phyloP scores from a whole-genome alignment of 2,329 filamentous ascomycete species.

The Trichoderma sp. region DNA sequence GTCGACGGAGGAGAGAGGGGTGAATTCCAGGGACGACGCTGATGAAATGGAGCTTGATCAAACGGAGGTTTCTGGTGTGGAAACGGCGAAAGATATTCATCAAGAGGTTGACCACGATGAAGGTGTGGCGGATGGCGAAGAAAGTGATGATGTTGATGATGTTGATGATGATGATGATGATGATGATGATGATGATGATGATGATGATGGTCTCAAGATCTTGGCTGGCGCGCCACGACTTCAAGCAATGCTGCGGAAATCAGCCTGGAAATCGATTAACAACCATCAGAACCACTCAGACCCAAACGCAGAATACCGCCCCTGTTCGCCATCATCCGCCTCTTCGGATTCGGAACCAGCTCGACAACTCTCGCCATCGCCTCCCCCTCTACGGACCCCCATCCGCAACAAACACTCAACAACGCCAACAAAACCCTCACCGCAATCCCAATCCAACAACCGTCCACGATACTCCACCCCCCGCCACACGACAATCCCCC shows the following conservation, averaged over 20 bases:
- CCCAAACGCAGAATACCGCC: too few relatives aligned
- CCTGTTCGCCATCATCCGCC: too few relatives aligned
- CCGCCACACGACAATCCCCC: slow-evolving; percentile 21
- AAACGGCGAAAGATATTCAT: background rate
- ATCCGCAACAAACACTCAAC: too few relatives aligned
- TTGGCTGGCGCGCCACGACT: background rate
- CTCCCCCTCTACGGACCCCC: too few relatives aligned
- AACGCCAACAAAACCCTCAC: background rate
- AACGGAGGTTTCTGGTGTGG: background rate
- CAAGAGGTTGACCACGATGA: background rate
- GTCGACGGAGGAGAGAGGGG: background rate
- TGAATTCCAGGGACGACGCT: background rate
- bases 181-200: background rate
- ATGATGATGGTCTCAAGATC: slow-evolving; percentile 4
- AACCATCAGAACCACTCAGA: too few relatives aligned
- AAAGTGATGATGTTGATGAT: background rate
- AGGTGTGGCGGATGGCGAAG: too few relatives aligned
- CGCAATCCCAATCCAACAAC: background rate
- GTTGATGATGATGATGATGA: slow-evolving; percentile 19
- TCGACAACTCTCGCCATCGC: background rate
- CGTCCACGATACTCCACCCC: slow-evolving; percentile 25
- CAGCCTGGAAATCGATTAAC: background rate
- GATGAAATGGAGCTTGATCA: background rate
- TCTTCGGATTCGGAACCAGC: too few relatives aligned
- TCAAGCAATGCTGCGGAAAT: background rate